Conservation (phyloP, 495 filamentous ascomycete species). For the Penicillium canescens region DNA sequence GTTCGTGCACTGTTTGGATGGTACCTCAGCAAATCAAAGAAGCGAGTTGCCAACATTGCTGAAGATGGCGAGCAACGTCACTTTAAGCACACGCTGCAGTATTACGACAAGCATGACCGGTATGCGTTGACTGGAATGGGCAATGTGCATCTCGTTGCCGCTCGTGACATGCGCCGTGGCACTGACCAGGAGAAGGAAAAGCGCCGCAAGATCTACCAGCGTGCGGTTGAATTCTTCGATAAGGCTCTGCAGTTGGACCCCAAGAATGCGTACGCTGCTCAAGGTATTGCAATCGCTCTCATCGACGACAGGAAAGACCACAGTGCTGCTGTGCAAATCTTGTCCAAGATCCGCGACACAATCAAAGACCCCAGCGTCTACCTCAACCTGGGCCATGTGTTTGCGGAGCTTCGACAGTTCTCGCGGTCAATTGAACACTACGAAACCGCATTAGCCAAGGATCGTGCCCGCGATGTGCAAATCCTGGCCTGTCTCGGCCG, state of each 20-base stretch:
- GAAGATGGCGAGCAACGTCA: constrained; percentile 92
- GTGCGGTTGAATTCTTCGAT: constrained; percentile 97
- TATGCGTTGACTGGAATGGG: constrained; percentile 96
- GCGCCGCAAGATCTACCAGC: constrained; percentile 78
- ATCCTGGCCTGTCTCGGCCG: constrained; percentile 90
- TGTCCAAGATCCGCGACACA: constrained; percentile 85
- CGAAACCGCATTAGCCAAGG: constrained; percentile 83
- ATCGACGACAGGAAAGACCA: constrained; percentile 91
- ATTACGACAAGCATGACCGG: constrained; percentile 93
- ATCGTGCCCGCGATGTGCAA: constrained; percentile 72
- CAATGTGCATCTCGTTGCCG: constrained; percentile 81
- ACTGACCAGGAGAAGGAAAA: constrained; percentile 88
- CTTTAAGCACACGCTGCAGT: constrained; percentile 92
- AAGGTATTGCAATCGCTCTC: constrained; percentile 91
- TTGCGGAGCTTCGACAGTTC: constrained; percentile 85
- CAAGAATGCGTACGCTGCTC: constrained; percentile 92
- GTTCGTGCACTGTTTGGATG: constrained; percentile 90
- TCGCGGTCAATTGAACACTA: constrained; percentile 88
- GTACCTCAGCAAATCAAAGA: constrained; percentile 86
- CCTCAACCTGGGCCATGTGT: constrained; percentile 91
- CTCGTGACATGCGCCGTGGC: constrained; percentile 90
- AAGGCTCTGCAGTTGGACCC: constrained; percentile 92
- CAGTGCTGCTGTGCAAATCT: constrained; percentile 75
- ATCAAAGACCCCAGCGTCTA: constrained; percentile 82
- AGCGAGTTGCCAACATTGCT: constrained; percentile 71